Evolutionary conservation across 768 basidiomycete species (phyloP).

Genomic region (Suillus spraguei): DNA sequence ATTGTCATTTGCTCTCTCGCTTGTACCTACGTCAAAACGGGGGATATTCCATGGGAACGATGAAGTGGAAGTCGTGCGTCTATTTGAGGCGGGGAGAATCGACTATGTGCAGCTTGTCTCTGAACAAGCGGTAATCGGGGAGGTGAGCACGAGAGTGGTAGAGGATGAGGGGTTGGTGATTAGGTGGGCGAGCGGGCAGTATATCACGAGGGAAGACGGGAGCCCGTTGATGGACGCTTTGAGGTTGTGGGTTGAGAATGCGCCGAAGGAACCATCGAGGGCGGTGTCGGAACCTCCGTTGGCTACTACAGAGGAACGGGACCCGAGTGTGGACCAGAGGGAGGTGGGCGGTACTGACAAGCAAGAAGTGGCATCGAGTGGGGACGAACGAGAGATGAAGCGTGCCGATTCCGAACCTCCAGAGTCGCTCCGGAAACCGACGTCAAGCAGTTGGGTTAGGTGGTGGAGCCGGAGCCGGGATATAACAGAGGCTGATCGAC

Average conservation of each 20-base stretch:
- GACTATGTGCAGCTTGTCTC: conserved; percentile 67
- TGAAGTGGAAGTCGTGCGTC: conserved; percentile 53
- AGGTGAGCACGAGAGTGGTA: conserved; percentile 42
- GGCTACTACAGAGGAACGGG: conserved; percentile 33
- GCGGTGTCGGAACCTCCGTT: conserved; percentile 13
- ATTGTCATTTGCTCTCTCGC: conserved; percentile 74
- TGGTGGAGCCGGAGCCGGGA: conserved; percentile 79
- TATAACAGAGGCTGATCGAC: conserved; percentile 27
- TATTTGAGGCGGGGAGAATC: conserved; percentile 65
- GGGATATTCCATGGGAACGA: conserved; percentile 38
- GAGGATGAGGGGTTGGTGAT: conserved; percentile 70
- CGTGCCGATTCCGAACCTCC: conserved; percentile 42
- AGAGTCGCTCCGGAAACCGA: conserved; percentile 43
- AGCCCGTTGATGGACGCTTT: conserved; percentile 80
- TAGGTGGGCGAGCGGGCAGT: conserved; percentile 72
- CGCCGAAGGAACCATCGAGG: conserved; percentile 15
- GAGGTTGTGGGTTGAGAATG: conserved; percentile 49
- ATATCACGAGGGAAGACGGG: conserved; percentile 74
- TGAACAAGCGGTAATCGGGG: conserved; percentile 41
- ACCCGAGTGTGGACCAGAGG: conserved; percentile 22
- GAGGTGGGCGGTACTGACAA: conserved; percentile 9
- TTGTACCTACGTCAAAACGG: conserved; percentile 42
- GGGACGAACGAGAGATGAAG: conserved; percentile 32
- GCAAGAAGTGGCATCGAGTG: conserved; percentile 28
- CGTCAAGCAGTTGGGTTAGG: conserved; percentile 75